These are phyloP conservation scores for Umbilicaria muhlenbergii DNA, from an alignment of 495 filamentous ascomycete genomes.

Conservation along the genomic window DNA sequence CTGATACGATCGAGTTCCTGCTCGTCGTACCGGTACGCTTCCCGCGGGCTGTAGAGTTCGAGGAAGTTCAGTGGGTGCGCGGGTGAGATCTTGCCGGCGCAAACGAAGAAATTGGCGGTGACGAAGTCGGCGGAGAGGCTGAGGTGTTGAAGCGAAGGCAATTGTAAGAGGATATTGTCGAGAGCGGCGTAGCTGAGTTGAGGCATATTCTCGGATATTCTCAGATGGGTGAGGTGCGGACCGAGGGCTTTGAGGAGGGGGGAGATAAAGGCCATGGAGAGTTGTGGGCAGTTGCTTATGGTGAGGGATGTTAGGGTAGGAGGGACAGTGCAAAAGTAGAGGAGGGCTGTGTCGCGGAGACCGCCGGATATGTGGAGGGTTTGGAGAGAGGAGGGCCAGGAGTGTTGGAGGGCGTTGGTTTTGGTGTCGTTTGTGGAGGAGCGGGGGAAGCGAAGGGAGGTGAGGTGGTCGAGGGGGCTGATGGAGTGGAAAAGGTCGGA, in stretches of 20 bases:
- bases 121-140: conserved; percentile 2
- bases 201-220: background rate
- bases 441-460: conserved; percentile 38
- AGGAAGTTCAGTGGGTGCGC: no score
- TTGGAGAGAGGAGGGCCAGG: conserved; percentile 1
- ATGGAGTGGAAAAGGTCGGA: conserved; percentile 36
- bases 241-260: background rate
- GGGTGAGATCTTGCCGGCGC: background rate
- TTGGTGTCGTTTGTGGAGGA: conserved; percentile 18
- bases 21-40: no score
- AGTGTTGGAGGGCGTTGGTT: background rate
- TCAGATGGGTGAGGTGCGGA: conserved; percentile 1
- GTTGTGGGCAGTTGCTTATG: conserved; percentile 3
- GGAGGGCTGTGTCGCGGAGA: background rate
- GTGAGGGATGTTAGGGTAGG: conserved; percentile 1
- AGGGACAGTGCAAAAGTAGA: background rate
- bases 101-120: background rate
- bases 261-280: background rate
- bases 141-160: background rate
- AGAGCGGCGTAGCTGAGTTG: background rate
- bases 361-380: conserved; percentile 6
- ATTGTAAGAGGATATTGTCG: background rate
- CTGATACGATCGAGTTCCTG: no score
- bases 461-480: conserved; percentile 29
- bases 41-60: no score